Conservation (phyloP, 176 grass and related monocot species). For the Pharus latifolius region DNA sequence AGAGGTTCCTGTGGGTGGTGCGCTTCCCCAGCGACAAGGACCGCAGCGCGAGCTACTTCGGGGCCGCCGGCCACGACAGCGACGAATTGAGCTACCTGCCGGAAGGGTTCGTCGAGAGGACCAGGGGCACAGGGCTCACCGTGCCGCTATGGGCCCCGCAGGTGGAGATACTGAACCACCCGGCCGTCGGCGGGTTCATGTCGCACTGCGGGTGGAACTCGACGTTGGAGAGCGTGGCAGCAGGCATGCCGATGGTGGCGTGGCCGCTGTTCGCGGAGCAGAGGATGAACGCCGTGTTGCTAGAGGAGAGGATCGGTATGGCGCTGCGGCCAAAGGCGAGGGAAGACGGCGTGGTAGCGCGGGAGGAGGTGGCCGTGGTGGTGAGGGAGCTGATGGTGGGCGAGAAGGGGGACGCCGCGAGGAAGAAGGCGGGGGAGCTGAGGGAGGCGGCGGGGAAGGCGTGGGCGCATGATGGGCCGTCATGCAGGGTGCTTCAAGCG, state of each 20-base stretch:
- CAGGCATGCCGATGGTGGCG: conserved; percentile 34
- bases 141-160: conserved; percentile 49
- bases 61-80: not conserved
- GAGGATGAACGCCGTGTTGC: conserved; percentile 30
- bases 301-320: not conserved
- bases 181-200: conserved; percentile 40
- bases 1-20: conserved; percentile 60
- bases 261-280: conserved; percentile 35
- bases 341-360: conserved; percentile 7
- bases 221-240: conserved; percentile 24
- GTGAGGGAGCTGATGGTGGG: conserved; percentile 18
- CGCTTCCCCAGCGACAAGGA: conserved; percentile 31
- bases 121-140: conserved; percentile 4
- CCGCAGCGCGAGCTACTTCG: conserved; percentile 3
- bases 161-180: conserved; percentile 31
- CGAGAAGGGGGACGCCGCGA: not conserved
- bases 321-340: conserved; percentile 1
- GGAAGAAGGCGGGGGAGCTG: not conserved
- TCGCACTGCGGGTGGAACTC: conserved; percentile 71
- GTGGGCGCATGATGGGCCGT: not conserved
- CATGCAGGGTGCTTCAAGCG: not conserved
- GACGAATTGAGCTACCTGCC: conserved; percentile 17
- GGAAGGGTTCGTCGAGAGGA: conserved; percentile 24
- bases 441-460: not conserved
- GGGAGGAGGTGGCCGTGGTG: conserved; percentile 4